Evolutionary conservation across 805 yeast genomes (phyloP), one percentile per base, ranked within the genome.

Genomic region (Starmerella lactis-condensi): DNA sequence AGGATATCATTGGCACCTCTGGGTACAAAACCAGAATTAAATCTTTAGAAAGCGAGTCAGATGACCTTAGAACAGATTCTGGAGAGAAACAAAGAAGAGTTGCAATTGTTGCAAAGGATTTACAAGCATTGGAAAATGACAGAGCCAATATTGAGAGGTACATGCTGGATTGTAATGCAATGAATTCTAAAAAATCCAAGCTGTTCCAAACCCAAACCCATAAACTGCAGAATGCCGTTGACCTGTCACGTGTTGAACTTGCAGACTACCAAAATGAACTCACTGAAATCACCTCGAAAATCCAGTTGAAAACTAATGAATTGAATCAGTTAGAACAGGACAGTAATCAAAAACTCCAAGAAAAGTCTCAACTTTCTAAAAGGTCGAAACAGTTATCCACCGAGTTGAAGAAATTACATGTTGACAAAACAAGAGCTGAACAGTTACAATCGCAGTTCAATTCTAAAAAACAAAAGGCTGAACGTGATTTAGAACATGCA

Each of bases 1-100:
- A 89, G 49, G 98, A 91, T 57, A 85, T 89, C 29, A 89, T 91
- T 33, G 99, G 98, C 4, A 91, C 99, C 0, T 63, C 94, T 1
- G 62, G 65, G 29, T 91, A 83, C 50, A 83, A 89, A 51, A 60
- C 62, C 17, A 55, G 69, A 24, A 83, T 89, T 36, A 93, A 78
- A 45, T 64, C 65, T 17, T 61, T 70, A 17, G 56, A 67, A 29
- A 48, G 55, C 2, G 61, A 68, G 39, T 67, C 78, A 10, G 93
- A 79, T 18, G 67, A 62, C n/a, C 52, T 81, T 39, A 81, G 82
- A 47, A 91, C 77, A 26, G 60, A 69, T 6, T 81, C 93, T 48
- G 56, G 68, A 22, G 93, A 79, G 46, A 83, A 82, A 47, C 78
- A 77, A 40, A 69, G 65, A 36, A 64, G 94, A 37, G 75, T 77